phyloP scores from a whole-genome alignment of 805 yeast species.

The Clavispora phyllophila region DNA sequence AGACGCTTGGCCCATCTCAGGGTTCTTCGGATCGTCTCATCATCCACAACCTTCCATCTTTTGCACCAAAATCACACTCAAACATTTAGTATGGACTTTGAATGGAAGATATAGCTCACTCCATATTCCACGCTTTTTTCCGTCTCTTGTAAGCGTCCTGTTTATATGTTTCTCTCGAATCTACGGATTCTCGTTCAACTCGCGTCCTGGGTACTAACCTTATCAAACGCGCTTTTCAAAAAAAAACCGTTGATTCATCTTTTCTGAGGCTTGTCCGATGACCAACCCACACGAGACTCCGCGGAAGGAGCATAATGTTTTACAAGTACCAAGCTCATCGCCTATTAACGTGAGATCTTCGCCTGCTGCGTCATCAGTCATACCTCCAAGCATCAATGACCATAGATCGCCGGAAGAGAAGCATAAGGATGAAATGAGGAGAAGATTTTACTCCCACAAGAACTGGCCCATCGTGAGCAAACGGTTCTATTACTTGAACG shows the following conservation, averaged over 20 bases:
- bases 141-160: too few relatives aligned
- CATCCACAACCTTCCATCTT: too few relatives aligned
- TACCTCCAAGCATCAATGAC: conserved; percentile 3
- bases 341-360: conserved; percentile 30
- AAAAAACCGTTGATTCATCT: background rate
- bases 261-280: background rate
- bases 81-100: too few relatives aligned
- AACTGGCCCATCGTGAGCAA: conserved; percentile 34
- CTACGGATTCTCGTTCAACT: too few relatives aligned
- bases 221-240: conserved; percentile 2
- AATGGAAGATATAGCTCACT: too few relatives aligned
- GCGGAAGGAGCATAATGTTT: conserved; percentile 7
- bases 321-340: conserved; percentile 40
- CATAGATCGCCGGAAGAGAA: conserved; percentile 10
- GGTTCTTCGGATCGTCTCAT: too few relatives aligned
- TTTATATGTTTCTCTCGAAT: too few relatives aligned
- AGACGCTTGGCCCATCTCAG: too few relatives aligned
- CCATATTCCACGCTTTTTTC: too few relatives aligned
- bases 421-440: conserved; percentile 19
- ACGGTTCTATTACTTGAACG: conserved; percentile 34
- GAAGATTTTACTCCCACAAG: conserved; percentile 30
- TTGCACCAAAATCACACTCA: too few relatives aligned
- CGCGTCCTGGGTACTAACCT: background rate
- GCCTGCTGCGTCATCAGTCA: conserved; percentile 11
- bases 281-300: conserved; percentile 10